phyloP scores from a whole-genome alignment of 768 basidiomycete species.

The Fomitopsis serialis region DNA sequence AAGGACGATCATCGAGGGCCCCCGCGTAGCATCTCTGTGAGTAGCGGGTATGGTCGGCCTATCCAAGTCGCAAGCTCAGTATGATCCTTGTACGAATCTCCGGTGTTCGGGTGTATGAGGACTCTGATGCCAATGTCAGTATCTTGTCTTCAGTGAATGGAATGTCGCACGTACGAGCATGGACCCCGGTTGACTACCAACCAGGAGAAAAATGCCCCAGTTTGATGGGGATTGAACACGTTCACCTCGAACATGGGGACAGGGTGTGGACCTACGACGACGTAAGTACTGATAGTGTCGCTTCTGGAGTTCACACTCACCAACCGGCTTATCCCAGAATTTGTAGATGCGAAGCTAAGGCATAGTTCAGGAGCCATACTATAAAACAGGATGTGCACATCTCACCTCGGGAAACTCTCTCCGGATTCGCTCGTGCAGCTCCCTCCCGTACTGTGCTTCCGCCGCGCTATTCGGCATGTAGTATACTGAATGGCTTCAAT shows the following conservation, averaged over 20 bases:
- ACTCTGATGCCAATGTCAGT: constrained; percentile 38
- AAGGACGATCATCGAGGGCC: not conserved
- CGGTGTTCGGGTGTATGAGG: constrained; percentile 67
- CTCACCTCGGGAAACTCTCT: constrained; percentile 66
- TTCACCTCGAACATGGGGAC: constrained; percentile 72
- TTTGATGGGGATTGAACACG: constrained; percentile 61
- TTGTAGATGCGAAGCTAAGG: constrained; percentile 53
- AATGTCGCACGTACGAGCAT: constrained; percentile 49
- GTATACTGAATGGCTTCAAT: constrained; percentile 41
- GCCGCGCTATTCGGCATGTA: constrained; percentile 43
- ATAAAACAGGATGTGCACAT: not conserved
- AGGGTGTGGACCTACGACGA: constrained; percentile 53
- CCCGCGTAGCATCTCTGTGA: constrained; percentile 30
- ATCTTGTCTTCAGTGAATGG: not conserved
- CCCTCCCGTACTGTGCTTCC: constrained; percentile 43
- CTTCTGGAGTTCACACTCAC: constrained; percentile 26
- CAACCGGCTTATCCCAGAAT: constrained; percentile 59
- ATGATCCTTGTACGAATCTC: constrained; percentile 50
- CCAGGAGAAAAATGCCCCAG: constrained; percentile 65
- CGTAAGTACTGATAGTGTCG: not conserved
- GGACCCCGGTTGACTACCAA: constrained; percentile 64
- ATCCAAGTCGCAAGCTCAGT: constrained; percentile 65
- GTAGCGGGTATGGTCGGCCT: constrained; percentile 53
- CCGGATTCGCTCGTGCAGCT: constrained; percentile 53
- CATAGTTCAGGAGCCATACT: not conserved